Conservation (phyloP, 352 stramenopile species). For the Phytophthora meadii region DNA sequence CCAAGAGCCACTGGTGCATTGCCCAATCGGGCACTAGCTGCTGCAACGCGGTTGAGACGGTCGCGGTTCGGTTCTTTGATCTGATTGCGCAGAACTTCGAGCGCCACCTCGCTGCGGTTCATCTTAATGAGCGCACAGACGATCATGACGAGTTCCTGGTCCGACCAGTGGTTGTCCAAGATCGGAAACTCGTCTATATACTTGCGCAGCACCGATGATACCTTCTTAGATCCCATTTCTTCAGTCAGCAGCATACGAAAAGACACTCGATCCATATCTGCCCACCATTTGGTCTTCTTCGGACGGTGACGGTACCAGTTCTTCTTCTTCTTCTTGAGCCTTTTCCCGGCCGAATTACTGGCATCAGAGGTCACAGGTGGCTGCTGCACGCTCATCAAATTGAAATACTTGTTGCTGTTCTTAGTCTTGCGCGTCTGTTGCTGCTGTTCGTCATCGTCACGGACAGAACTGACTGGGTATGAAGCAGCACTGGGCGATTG, state of each 20-base stretch:
- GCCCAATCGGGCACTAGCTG: constrained; percentile 67
- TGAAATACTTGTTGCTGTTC: constrained; percentile 34
- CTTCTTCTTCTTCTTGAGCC: constrained; percentile 11
- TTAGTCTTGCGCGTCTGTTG: constrained; percentile 13
- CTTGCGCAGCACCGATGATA: constrained; percentile 65
- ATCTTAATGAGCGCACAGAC: constrained; percentile 76
- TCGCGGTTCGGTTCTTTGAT: constrained; percentile 58
- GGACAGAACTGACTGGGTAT: not conserved
- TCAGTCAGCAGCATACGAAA: constrained; percentile 69
- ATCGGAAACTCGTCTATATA: constrained; percentile 80
- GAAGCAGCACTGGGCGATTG: constrained; percentile 6
- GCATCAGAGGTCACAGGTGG: not conserved
- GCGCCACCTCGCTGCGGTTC: constrained; percentile 64
- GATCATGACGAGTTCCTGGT: constrained; percentile 83
- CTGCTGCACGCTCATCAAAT: constrained; percentile 17
- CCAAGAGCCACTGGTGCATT: constrained; percentile 74
- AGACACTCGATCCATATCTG: constrained; percentile 64
- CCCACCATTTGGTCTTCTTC: constrained; percentile 48
- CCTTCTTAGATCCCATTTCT: constrained; percentile 58
- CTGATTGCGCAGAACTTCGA: constrained; percentile 71
- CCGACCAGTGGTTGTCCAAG: constrained; percentile 61
- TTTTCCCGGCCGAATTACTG: not conserved
- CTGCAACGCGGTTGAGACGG: constrained; percentile 71
- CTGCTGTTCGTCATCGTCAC: constrained; percentile 10
- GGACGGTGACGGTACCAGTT: not conserved